These are phyloP conservation scores for Apiotrichum sp. DNA, from an alignment of 1,284 basidiomycete species.

Conservation along the genomic window DNA sequence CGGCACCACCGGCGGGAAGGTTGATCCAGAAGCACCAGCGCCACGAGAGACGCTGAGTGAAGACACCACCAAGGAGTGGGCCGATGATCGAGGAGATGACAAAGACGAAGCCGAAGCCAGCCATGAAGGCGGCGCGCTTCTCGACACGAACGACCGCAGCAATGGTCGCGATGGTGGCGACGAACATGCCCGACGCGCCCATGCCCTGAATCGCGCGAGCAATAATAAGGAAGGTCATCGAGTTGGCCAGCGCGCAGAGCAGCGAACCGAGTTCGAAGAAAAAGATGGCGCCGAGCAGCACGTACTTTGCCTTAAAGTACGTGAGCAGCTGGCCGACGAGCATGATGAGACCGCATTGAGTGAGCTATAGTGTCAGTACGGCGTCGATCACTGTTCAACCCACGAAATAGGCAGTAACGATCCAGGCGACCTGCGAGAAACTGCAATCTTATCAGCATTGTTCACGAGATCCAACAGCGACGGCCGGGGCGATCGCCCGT, in stretches of 20 bases:
- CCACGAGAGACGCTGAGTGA: constrained; percentile 50
- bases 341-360: constrained; percentile 46
- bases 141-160: constrained; percentile 45
- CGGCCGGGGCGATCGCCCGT: no score
- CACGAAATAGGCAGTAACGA: constrained; percentile 50
- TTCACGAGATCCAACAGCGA: no score
- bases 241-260: constrained; percentile 51
- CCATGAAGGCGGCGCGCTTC: constrained; percentile 46
- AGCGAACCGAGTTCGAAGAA: constrained; percentile 51
- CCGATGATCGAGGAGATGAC: constrained; percentile 45
- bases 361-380: constrained; percentile 15
- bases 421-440: constrained; percentile 47
- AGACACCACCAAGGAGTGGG: constrained; percentile 47
- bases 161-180: constrained; percentile 49
- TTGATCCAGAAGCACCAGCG: constrained; percentile 52
- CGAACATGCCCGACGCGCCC: constrained; percentile 38
- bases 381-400: constrained; percentile 11
- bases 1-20: constrained; percentile 47
- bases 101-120: constrained; percentile 42
- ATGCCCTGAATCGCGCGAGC: constrained; percentile 50
- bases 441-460: neutral
- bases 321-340: constrained; percentile 48
- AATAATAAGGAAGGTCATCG: constrained; percentile 49
- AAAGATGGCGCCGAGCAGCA: constrained; percentile 49
- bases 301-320: constrained; percentile 48